A percentile compares a stretch with the other conserved stretches of the same genome.
Evolutionary conservation across 2,329 filamentous ascomycete species (phyloP).

Genomic region (Raffaelea ambrosiae): DNA sequence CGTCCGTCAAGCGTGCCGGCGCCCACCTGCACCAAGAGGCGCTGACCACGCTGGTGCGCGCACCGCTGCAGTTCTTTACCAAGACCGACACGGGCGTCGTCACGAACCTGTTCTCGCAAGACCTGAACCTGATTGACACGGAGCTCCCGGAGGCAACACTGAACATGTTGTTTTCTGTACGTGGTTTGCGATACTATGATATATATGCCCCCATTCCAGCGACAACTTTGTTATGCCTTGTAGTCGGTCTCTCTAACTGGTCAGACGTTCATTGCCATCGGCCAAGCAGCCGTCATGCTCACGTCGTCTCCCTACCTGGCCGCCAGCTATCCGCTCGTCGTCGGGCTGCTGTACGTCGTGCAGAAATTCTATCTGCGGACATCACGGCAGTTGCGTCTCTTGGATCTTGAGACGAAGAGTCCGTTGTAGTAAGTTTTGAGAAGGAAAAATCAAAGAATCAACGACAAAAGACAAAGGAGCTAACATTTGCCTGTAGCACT

Average conservation of each 20-base stretch:
- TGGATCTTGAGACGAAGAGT: slow-evolving; percentile 50
- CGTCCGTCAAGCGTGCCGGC: slow-evolving; percentile 22
- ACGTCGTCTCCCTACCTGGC: slow-evolving; percentile 27
- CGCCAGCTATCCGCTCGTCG: slow-evolving; percentile 36
- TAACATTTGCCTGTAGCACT: slow-evolving; percentile 8
- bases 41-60: slow-evolving; percentile 20
- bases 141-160: slow-evolving; percentile 26
- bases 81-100: slow-evolving; percentile 31
- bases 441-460: not conserved
- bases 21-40: slow-evolving; percentile 23
- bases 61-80: slow-evolving; percentile 32
- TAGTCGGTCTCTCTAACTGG: not conserved
- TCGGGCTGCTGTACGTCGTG: slow-evolving; percentile 34
- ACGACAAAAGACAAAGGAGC: not conserved
- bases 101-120: slow-evolving; percentile 37
- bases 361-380: slow-evolving; percentile 49
- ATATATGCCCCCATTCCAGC: too few relatives aligned
- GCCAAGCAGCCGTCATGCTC: slow-evolving; percentile 9
- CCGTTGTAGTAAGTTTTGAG: slow-evolving; percentile 30
- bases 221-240: too few relatives aligned
- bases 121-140: slow-evolving; percentile 31
- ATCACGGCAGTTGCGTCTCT: slow-evolving; percentile 45
- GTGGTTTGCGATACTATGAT: too few relatives aligned
- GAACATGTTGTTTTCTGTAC: slow-evolving; percentile 17
- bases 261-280: slow-evolving; percentile 23